Conservation (phyloP, 495 filamentous ascomycete genomes). For the Podospora pseudoanserina region DNA sequence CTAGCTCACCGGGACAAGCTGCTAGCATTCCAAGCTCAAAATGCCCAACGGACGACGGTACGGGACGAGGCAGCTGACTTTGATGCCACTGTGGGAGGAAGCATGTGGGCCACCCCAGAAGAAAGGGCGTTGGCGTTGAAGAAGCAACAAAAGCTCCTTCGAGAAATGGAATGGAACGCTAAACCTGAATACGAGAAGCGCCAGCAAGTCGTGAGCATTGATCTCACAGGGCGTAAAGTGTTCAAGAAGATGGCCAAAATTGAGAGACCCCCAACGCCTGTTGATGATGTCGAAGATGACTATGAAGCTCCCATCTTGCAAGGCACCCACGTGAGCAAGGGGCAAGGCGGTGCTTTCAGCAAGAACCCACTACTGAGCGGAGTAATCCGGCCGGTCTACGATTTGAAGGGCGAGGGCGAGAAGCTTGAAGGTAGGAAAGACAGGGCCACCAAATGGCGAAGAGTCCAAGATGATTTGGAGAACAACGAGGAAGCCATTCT, state of each 20-base stretch:
- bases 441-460: conserved; percentile 65
- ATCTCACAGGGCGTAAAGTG: conserved; percentile 72
- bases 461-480: conserved; percentile 86
- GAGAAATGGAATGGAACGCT: conserved; percentile 87
- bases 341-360: conserved; percentile 61
- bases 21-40: conserved; percentile 80
- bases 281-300: conserved; percentile 36
- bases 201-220: conserved; percentile 79
- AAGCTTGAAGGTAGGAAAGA: conserved; percentile 37
- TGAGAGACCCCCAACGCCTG: conserved; percentile 49
- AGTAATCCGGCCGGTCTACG: conserved; percentile 76
- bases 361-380: conserved; percentile 78
- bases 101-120: conserved; percentile 82
- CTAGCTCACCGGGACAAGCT: conserved; percentile 79
- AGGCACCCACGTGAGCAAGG: conserved; percentile 29
- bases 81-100: conserved; percentile 66
- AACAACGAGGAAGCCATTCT: conserved; percentile 92
- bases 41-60: conserved; percentile 80
- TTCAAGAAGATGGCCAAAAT: conserved; percentile 67
- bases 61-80: conserved; percentile 94
- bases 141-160: conserved; percentile 79
- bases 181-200: conserved; percentile 93
- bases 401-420: conserved; percentile 45
- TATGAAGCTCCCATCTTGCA: conserved; percentile 5
- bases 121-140: conserved; percentile 86